These are phyloP conservation scores for Podospora pseudoanserina DNA, from an alignment of 495 filamentous ascomycete species.

Conservation along the genomic window DNA sequence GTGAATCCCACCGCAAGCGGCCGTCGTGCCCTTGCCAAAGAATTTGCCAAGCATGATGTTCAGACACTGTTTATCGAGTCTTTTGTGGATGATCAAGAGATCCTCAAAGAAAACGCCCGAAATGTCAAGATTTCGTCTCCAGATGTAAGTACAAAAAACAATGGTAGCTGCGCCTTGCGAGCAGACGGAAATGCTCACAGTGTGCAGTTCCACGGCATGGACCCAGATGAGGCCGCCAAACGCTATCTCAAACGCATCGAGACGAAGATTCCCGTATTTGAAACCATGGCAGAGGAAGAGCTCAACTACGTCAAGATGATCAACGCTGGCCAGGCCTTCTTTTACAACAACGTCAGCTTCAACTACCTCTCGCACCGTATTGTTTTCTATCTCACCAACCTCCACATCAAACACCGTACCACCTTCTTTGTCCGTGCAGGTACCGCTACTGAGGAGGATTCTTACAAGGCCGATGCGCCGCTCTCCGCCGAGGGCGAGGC, in stretches of 20 bases:
- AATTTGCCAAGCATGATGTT: slow-evolving; percentile 94
- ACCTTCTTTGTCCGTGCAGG: slow-evolving; percentile 90
- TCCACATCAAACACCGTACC: slow-evolving; percentile 89
- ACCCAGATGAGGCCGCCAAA: slow-evolving; percentile 82
- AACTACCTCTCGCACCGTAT: slow-evolving; percentile 94
- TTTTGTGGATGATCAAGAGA: slow-evolving; percentile 83
- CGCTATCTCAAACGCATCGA: slow-evolving; percentile 87
- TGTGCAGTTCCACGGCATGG: slow-evolving; percentile 80
- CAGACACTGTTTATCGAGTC: slow-evolving; percentile 97
- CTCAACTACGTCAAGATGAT: slow-evolving; percentile 99
- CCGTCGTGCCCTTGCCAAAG: slow-evolving; percentile 83
- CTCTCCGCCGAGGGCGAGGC: slow-evolving; percentile 75
- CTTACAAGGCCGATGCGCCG: slow-evolving; percentile 83
- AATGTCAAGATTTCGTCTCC: slow-evolving; percentile 98
- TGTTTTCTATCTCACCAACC: slow-evolving; percentile 95
- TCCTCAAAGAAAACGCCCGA: slow-evolving; percentile 95
- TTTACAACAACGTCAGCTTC: slow-evolving; percentile 93
- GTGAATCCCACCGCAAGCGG: slow-evolving; percentile 88
- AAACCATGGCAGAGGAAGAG: slow-evolving; percentile 91
- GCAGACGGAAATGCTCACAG: slow-evolving; percentile 24
- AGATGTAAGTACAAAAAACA: slow-evolving; percentile 55
- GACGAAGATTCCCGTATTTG: slow-evolving; percentile 89
- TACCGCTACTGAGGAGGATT: slow-evolving; percentile 67
- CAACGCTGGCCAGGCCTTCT: slow-evolving; percentile 88
- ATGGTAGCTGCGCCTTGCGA: neutral